Conservation (phyloP, 371 early-diverging fungal species). For the Blastocladiella emersonii region DNA sequence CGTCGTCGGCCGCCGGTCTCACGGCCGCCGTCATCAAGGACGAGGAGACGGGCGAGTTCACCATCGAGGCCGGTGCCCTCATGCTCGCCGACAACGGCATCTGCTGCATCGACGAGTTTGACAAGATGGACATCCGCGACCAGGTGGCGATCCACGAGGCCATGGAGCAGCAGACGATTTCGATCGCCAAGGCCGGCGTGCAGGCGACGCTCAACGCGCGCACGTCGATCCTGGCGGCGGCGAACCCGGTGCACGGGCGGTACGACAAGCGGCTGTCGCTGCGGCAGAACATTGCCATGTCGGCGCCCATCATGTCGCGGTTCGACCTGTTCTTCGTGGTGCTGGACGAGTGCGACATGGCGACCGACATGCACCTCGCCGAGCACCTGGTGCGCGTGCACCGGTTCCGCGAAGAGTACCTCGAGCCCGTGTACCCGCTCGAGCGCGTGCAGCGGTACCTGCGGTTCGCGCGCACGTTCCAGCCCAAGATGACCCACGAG, state of each 20-base stretch:
- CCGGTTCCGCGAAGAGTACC: slow-evolving; percentile 50
- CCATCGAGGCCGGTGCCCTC: slow-evolving; percentile 98
- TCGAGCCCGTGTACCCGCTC: slow-evolving; percentile 55
- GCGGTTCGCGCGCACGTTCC: slow-evolving; percentile 73
- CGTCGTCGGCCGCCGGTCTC: slow-evolving; percentile 97
- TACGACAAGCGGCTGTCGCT: slow-evolving; percentile 90
- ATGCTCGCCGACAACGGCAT: slow-evolving; percentile 99
- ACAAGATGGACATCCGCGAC: slow-evolving; percentile 98
- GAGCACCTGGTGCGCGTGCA: slow-evolving; percentile 91
- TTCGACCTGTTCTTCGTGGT: slow-evolving; percentile 99
- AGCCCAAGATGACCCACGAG: slow-evolving; percentile 70
- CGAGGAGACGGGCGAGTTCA: slow-evolving; percentile 98
- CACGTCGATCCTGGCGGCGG: slow-evolving; percentile 96
- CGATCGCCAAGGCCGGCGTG: slow-evolving; percentile 99
- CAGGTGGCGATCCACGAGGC: slow-evolving; percentile 99
- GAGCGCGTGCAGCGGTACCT: slow-evolving; percentile 74
- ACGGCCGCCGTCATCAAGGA: slow-evolving; percentile 98
- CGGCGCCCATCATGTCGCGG: slow-evolving; percentile 98
- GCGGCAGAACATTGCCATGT: slow-evolving; percentile 95
- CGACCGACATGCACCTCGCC: slow-evolving; percentile 85
- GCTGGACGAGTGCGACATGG: slow-evolving; percentile 86
- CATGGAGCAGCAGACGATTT: slow-evolving; percentile 99
- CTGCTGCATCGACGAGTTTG: slow-evolving; percentile 99
- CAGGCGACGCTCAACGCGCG: slow-evolving; percentile 98
- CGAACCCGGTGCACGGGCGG: slow-evolving; percentile 95